Evolutionary conservation across 495 filamentous ascomycete genomes (phyloP), one percentile per base, ranked within the genome.

Genomic region (Xylaria grammica): DNA sequence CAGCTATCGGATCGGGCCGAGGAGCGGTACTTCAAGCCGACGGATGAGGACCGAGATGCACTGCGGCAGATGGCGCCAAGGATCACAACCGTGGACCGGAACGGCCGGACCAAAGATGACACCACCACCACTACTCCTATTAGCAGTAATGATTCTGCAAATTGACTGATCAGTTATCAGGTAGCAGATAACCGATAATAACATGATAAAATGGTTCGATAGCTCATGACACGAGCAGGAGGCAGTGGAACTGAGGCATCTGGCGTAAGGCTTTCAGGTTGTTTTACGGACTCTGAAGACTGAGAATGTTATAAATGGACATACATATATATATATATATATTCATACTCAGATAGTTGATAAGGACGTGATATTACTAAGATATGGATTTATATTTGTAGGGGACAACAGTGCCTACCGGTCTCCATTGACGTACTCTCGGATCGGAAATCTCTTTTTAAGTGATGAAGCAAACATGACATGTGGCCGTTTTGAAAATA

Each of bases 21-120:
- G 62, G 74, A 78, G 46, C 74, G 69, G 51, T 74, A 78, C 52
- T 73, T 74, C 56, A 78, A 68, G 52, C 77, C 81, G 13, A 82
- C 78, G 19, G 78, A 81, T 57, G 71, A 75, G 26, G 81, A 82
- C 67, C 74, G 72, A 65, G 77, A 67, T 17, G 76, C 65, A 26
- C 69, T 83, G 57, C 72, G 73, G 20, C 73, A 69, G 65, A 42
- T 72, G 11, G 63, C 71, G 40, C 80, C 81, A n/a, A 71, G 70
- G 56, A 76, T 83, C 66, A 72, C 72, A 32, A 58, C 67, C 53
- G 70, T 82, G 26, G 74, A 79, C 19, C 68, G 68, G 54, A 60
- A 68, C n/a, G 34, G 27, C 26, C 38, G 36, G n/a, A n/a, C 6
- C 15, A 29, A 0, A 32, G 30, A 22, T 22, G 27, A 19, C 44